Conservation (phyloP, 2,329 filamentous ascomycete species). For the Neonectria hederae region DNA sequence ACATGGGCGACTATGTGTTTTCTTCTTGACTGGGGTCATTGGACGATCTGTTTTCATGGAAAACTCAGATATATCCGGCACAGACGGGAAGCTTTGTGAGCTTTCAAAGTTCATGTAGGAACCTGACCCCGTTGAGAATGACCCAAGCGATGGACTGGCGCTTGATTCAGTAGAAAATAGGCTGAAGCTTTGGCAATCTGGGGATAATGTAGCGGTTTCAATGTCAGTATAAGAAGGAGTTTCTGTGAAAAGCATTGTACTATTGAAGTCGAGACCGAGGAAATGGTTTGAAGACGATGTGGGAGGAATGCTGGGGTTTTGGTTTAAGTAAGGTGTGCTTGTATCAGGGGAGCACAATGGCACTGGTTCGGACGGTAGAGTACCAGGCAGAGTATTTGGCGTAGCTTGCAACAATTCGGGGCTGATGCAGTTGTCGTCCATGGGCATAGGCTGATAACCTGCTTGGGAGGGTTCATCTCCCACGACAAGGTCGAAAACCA, state of each 20-base stretch:
- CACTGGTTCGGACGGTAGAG: neutral
- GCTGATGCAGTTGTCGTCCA: neutral
- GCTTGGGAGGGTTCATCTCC: neutral
- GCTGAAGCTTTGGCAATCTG: neutral
- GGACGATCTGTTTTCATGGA: neutral
- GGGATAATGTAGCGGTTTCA: neutral
- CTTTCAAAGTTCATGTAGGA: neutral
- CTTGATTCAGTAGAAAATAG: neutral
- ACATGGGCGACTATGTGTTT: neutral
- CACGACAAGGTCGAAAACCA: neutral
- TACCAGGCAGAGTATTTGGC: accelerated
- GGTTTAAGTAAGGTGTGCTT: neutral
- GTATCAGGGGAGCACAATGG: neutral
- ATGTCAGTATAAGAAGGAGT: neutral
- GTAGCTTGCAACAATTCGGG: neutral
- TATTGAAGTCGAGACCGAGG: neutral
- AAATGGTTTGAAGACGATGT: neutral
- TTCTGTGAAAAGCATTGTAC: neutral
- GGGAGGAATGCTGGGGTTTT: neutral
- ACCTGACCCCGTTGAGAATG: neutral
- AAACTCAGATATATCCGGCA: neutral
- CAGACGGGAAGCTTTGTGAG: neutral
- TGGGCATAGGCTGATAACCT: neutral
- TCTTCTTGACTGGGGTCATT: neutral
- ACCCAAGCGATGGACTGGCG: neutral